Evolutionary conservation across 225 moss, liverwort and hornwort species (phyloP).

Genomic region (Straminergon stramineum): DNA sequence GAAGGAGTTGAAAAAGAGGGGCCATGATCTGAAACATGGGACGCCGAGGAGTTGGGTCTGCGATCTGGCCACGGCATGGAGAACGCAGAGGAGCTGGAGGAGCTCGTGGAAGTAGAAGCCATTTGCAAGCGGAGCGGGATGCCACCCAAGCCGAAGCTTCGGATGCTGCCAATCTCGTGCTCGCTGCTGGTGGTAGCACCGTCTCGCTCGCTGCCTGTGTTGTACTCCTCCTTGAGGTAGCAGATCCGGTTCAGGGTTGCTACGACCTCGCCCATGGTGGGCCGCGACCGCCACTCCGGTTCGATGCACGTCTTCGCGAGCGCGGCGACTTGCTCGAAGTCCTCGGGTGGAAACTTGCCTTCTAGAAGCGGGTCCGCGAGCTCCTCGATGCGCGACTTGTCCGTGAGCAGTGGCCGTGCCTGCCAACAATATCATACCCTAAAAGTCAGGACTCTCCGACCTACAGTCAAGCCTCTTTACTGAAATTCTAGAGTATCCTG

Average conservation of each 20-base stretch:
- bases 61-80: slow-evolving; percentile 12
- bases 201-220: slow-evolving; percentile 31
- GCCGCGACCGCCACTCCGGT: slow-evolving; percentile 35
- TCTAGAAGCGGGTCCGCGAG: slow-evolving; percentile 28
- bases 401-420: slow-evolving; percentile 27
- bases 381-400: slow-evolving; percentile 5
- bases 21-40: not conserved
- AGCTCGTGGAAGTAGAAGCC: slow-evolving; percentile 27
- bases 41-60: not conserved
- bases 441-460: not conserved
- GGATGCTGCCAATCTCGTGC: slow-evolving; percentile 20
- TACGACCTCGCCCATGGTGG: slow-evolving; percentile 51
- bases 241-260: slow-evolving; percentile 22
- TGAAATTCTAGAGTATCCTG: not conserved
- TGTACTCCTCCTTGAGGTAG: slow-evolving; percentile 25
- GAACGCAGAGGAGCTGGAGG: slow-evolving; percentile 17
- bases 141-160: slow-evolving; percentile 7
- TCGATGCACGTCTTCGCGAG: slow-evolving; percentile 37
- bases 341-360: slow-evolving; percentile 13
- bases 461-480: not conserved
- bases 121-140: slow-evolving; percentile 8
- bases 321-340: slow-evolving; percentile 26
- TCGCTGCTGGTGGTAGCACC: slow-evolving; percentile 23
- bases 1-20: slow-evolving; percentile 1
- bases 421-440: not conserved